A percentile compares a stretch with the other conserved stretches of the same genome.
Evolutionary conservation across 2,329 filamentous ascomycete species (phyloP).

Genomic region (Trichoderma brevicompactum): DNA sequence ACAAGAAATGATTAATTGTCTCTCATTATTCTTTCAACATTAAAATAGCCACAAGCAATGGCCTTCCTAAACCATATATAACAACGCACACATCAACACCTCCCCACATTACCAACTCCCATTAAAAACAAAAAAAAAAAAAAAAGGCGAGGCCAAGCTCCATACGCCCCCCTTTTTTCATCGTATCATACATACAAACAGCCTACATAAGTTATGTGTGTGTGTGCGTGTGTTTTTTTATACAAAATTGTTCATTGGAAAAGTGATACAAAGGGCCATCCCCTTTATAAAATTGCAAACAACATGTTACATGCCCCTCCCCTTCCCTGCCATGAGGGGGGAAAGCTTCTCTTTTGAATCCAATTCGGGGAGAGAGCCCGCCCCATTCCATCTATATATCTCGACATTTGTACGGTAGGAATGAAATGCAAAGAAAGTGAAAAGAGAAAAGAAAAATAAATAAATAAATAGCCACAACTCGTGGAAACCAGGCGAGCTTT

Average conservation of each 20-base stretch:
- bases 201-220: not conserved
- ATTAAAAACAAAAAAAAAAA: not conserved
- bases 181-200: constrained; percentile 12
- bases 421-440: not conserved
- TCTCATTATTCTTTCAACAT: no score
- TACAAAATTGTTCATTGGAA: not conserved
- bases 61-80: no score
- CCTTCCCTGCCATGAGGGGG: not conserved
- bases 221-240: not conserved
- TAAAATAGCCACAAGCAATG: no score
- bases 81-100: no score
- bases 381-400: not conserved
- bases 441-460: not conserved
- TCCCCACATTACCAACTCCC: no score
- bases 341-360: not conserved
- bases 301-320: not conserved
- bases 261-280: not conserved
- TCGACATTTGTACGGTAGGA: not conserved
- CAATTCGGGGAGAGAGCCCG: not conserved
- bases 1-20: no score
- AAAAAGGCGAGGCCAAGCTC: not conserved
- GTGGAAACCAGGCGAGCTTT: no score
- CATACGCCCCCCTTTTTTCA: not conserved
- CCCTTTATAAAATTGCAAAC: not conserved
- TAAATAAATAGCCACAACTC: not conserved